A percentile compares a stretch with the other conserved stretches of the same genome.
Evolutionary conservation across 306 rosid species (phyloP).

Genomic region (Vigna mungo): DNA sequence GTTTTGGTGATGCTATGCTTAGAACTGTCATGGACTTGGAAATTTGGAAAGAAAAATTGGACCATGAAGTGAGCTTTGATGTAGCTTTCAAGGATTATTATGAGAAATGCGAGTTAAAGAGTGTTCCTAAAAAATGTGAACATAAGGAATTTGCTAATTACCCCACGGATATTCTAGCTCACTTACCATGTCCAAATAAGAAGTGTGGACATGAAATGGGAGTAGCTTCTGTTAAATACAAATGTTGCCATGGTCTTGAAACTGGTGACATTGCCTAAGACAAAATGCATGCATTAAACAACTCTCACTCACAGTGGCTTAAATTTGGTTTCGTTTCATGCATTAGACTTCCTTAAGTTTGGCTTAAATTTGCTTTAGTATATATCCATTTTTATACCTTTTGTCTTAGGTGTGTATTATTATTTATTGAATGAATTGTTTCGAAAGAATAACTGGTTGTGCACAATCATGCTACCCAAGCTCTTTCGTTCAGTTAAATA

Average conservation of each 20-base stretch:
- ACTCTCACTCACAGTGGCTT: neutral
- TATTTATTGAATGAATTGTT: constrained; percentile 9
- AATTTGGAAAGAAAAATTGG: constrained; percentile 4
- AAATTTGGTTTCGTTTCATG: neutral
- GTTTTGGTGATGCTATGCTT: constrained; percentile 12
- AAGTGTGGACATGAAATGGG: constrained; percentile 37
- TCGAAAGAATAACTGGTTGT: neutral
- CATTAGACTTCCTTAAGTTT: neutral
- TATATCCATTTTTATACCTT: neutral
- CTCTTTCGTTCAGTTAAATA: neutral
- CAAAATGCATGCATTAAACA: constrained; percentile 3
- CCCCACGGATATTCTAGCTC: constrained; percentile 36
- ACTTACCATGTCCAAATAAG: constrained; percentile 38
- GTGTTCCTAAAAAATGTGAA: neutral
- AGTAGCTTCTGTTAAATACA: constrained; percentile 33
- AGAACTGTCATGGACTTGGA: neutral
- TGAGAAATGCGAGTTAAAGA: neutral
- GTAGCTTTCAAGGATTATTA: constrained; percentile 25
- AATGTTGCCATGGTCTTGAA: constrained; percentile 41
- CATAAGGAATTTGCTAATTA: constrained; percentile 36
- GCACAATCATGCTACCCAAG: constrained; percentile 8
- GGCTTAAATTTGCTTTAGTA: constrained; percentile 2
- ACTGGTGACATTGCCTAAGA: constrained; percentile 2
- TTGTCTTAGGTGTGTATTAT: neutral
- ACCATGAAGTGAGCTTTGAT: constrained; percentile 34